Conservation (phyloP, 495 filamentous ascomycete genomes). For the Sordaria brevicollis region DNA sequence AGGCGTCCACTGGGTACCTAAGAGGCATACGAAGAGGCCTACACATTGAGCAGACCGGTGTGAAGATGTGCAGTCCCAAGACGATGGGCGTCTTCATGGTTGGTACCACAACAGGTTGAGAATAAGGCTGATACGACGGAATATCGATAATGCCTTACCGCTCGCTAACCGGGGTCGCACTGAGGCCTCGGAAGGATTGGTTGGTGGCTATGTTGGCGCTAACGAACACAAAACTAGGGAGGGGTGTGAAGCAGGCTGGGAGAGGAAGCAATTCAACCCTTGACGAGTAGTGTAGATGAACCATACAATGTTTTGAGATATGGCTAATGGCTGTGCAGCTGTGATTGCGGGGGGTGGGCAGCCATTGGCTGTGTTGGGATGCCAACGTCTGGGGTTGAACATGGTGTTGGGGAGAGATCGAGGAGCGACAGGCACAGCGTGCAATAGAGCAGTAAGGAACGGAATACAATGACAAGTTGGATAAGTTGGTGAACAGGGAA, state of each 20-base stretch:
- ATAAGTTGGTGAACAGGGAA: background rate
- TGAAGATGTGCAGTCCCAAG: background rate
- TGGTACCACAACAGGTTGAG: background rate
- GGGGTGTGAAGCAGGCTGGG: background rate
- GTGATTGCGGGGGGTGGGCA: background rate
- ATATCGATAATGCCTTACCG: background rate
- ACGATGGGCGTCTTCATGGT: background rate
- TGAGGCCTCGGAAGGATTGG: background rate
- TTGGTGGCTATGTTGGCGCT: background rate
- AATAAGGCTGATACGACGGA: background rate
- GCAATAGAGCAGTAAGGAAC: background rate
- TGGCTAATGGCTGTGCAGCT: background rate
- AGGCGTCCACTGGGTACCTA: background rate
- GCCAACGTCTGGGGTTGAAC: background rate
- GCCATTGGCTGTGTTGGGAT: background rate
- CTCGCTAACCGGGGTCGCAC: background rate
- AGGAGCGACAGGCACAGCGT: background rate
- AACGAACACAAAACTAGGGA: background rate
- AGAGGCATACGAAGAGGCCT: too few species aligned
- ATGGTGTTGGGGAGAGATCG: background rate
- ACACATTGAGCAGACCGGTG: background rate
- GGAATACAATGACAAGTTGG: background rate
- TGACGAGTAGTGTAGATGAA: background rate
- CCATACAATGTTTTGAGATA: background rate
- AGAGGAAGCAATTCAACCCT: too few species aligned